Evolutionary conservation across 2,329 filamentous ascomycete species (phyloP).

Genomic region (Triangularia verruculosa): DNA sequence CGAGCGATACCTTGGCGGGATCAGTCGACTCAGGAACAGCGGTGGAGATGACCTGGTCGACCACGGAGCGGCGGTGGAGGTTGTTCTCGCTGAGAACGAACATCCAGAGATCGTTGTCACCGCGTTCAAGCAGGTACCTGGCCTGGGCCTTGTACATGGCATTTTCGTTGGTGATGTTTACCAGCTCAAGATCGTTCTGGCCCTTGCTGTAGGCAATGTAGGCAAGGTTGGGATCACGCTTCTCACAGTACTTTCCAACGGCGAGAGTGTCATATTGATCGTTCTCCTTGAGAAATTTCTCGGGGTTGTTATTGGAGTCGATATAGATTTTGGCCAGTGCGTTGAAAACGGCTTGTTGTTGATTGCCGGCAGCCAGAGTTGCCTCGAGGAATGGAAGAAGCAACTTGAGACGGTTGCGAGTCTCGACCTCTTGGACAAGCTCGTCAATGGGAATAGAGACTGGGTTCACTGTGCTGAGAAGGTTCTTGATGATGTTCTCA

Average conservation of each 20-base stretch:
- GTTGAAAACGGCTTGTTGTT: conserved; percentile 95
- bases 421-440: conserved; percentile 91
- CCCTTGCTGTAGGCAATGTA: conserved; percentile 96
- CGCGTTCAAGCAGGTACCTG: conserved; percentile 87
- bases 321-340: conserved; percentile 99
- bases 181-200: conserved; percentile 93
- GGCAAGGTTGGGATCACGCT: conserved; percentile 92
- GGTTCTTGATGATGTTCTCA: conserved; percentile 90
- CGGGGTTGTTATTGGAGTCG: conserved; percentile 95
- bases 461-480: conserved; percentile 80
- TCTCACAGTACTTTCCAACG: conserved; percentile 98
- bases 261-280: conserved; percentile 89
- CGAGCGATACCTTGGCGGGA: conserved; percentile 90
- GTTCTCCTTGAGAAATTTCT: conserved; percentile 96
- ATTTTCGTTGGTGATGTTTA: conserved; percentile 98
- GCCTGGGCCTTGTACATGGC: conserved; percentile 99
- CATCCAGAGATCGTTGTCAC: conserved; percentile 85
- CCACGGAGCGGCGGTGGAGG: conserved; percentile 84
- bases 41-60: conserved; percentile 94
- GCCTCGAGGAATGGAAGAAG: conserved; percentile 93
- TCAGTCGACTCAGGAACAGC: conserved; percentile 91
- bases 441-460: conserved; percentile 88
- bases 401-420: conserved; percentile 90
- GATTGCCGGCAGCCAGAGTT: conserved; percentile 83
- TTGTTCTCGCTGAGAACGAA: conserved; percentile 97